Base-by-base conservation (phyloP, 169 alveolate genomes). In the Miamiensis avidus region DNA sequence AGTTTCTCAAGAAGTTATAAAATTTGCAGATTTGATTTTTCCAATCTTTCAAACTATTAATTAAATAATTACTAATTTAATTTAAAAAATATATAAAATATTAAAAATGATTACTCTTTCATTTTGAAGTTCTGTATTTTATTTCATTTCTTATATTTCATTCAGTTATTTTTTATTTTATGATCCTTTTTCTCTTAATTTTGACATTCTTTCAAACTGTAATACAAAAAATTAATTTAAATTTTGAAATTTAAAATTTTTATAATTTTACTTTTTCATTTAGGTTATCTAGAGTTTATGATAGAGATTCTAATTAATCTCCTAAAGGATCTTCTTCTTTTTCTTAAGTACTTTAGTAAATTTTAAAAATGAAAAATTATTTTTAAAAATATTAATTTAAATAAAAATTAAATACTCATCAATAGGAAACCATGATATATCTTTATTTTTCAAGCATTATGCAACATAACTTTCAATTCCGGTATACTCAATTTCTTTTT, bases 391-490 rank as follows among this genome's bases (percentile, higher is more conserved):
- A 49, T 11, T 49, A 49, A 49, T 11, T 49, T 49, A 49, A 49
- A 49, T 11, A 49, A 49, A 11, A 49, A 49, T 49, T 49, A 20
- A 11, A 11, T 49, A 49, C 69, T 49, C 69, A 81, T 81, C 74
- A 1, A 82, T 86, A 11, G 90, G 90, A 31, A 86, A 86, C 90
- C 90, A 86, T 29, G 87, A 77, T 25, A 81, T 86, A 34, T 86
- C 90, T 31, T 86, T 84, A 29, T 86, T 74, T n/a, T 75, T 76
- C 0, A 86, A 31, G 34, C 81, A 79, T 29, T 86, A 86, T 49
- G 85, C 76, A 0, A 92, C 93, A 78, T 89, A 92, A 79, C 92
- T 87, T 75, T 92, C 95, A 81, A 92, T 92, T 65, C 95, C 95
- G 74, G 91, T 92, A 34, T 86, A 86, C 33, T 92, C 94, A 31